phyloP scores from a whole-genome alignment of 352 stramenopile genomes.

The Phytophthora colocasiae region DNA sequence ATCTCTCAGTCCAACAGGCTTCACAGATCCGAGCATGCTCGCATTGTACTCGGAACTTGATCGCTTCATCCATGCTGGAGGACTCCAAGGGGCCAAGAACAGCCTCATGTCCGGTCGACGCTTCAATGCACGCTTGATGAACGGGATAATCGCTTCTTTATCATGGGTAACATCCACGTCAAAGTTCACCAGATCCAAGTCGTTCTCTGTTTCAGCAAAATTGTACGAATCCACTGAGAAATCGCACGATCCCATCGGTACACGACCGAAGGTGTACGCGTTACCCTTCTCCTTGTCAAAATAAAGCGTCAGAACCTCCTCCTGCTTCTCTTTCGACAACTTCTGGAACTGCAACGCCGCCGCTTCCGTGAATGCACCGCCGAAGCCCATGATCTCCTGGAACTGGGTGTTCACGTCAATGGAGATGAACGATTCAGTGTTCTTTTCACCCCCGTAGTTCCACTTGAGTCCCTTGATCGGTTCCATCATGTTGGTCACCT shows the following conservation, averaged over 20 bases:
- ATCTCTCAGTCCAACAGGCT: conserved; percentile 56
- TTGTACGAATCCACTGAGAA: conserved; percentile 90
- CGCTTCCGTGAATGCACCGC: conserved; percentile 92
- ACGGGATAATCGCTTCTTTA: conserved; percentile 79
- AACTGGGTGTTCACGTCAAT: conserved; percentile 57
- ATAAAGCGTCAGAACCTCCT: conserved; percentile 87
- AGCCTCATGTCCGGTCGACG: conserved; percentile 77
- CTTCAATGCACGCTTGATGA: conserved; percentile 74
- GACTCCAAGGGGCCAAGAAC: conserved; percentile 89
- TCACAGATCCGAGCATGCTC: conserved; percentile 66
- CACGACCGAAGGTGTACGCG: conserved; percentile 86
- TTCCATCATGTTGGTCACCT: conserved; percentile 72
- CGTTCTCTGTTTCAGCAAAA: conserved; percentile 82
- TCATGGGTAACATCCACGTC: conserved; percentile 80
- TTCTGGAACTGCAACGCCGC: conserved; percentile 87
- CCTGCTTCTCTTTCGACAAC: conserved; percentile 73
- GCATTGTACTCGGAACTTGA: conserved; percentile 50
- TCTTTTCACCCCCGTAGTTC: conserved; percentile 14
- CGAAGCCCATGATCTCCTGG: conserved; percentile 89
- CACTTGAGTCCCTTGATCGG: conserved; percentile 58
- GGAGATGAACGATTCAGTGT: conserved; percentile 45
- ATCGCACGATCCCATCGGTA: conserved; percentile 92
- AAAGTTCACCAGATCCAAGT: conserved; percentile 81
- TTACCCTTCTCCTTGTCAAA: conserved; percentile 83
- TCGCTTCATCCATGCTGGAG: conserved; percentile 90